Evolutionary conservation across 176 grass and related monocot genomes (phyloP).

Genomic region (Phoenix roebelenii): DNA sequence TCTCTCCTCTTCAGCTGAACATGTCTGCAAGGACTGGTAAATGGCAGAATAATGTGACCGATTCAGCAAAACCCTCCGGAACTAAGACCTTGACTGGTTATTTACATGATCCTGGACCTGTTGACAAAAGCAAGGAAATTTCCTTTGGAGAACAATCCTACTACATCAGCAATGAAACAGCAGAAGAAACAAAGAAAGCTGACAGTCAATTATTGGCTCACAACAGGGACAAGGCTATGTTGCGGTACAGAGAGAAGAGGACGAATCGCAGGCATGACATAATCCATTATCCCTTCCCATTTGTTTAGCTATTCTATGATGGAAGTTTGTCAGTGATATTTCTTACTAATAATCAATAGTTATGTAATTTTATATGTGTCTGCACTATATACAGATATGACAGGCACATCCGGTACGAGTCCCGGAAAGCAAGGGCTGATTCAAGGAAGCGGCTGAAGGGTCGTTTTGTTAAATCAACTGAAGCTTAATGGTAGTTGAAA

Average conservation of each 20-base stretch:
- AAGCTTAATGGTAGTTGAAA: background rate
- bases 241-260: conserved; percentile 84
- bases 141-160: conserved; percentile 52
- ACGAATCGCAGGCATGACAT: conserved; percentile 58
- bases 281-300: background rate
- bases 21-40: conserved; percentile 21
- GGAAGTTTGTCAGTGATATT: background rate
- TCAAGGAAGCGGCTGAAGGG: background rate
- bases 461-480: background rate
- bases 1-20: conserved; percentile 31
- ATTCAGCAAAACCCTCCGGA: conserved; percentile 38
- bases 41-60: conserved; percentile 38
- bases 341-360: too few species aligned
- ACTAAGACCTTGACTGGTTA: conserved; percentile 28
- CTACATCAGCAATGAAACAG: conserved; percentile 7
- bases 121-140: conserved; percentile 36
- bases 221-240: conserved; percentile 80
- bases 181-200: conserved; percentile 28
- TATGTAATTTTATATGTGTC: background rate
- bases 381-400: background rate
- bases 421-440: background rate
- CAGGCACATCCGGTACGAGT: background rate
- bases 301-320: background rate
- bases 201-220: conserved; percentile 55
- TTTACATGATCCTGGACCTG: conserved; percentile 25